A percentile compares a stretch with the other conserved stretches of the same genome.
These are phyloP conservation scores for Parascedosporium putredinis DNA, from an alignment of 2,329 filamentous ascomycete genomes.

Conservation along the genomic window DNA sequence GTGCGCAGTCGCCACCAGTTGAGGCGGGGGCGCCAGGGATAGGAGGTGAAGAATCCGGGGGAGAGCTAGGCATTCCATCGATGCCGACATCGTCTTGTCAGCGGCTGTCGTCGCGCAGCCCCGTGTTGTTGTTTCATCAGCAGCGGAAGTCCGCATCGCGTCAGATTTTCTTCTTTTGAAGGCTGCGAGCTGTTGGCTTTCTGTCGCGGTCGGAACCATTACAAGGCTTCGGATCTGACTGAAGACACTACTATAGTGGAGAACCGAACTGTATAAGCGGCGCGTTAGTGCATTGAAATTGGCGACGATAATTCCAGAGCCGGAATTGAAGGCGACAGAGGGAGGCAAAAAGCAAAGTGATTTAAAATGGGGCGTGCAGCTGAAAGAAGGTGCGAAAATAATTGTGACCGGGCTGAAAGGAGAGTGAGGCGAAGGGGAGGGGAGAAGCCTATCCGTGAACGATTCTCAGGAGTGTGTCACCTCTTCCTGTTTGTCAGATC, in stretches of 20 bases:
- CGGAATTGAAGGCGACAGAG: not conserved
- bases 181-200: not conserved
- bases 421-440: not conserved
- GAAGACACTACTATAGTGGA: conserved; percentile 18
- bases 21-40: too few relatives aligned
- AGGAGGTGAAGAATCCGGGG: too few relatives aligned
- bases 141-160: not conserved
- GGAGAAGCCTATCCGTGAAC: not conserved
- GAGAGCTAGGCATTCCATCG: not conserved
- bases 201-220: not conserved
- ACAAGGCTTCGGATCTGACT: conserved; percentile 12
- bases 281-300: not conserved
- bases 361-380: not conserved
- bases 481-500: not conserved
- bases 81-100: not conserved
- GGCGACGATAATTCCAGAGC: not conserved
- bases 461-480: not conserved
- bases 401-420: not conserved
- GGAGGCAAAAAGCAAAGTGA: not conserved
- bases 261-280: conserved; percentile 11
- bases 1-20: too few relatives aligned
- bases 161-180: not conserved
- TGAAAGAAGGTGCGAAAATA: not conserved
- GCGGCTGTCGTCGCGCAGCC: not conserved
- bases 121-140: conserved; percentile 3